These are phyloP conservation scores for Inonotus hispidus DNA, from an alignment of 1,284 basidiomycete species.

Conservation along the genomic window DNA sequence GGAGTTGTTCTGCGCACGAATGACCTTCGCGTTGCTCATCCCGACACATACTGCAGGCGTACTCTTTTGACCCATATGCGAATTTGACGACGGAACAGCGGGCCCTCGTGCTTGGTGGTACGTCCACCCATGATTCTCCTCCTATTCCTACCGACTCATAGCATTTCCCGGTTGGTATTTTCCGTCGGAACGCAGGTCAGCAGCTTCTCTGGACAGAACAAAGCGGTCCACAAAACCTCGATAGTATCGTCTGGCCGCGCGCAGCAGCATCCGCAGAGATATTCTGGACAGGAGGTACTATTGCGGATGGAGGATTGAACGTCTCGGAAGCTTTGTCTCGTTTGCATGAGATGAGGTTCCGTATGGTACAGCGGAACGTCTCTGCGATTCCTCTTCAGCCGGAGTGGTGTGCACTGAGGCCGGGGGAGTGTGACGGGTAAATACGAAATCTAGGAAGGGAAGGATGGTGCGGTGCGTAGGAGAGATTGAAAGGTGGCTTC, in stretches of 20 bases:
- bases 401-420: conserved; percentile 76
- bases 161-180: conserved; percentile 4
- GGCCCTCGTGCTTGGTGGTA: conserved; percentile 34
- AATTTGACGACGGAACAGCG: conserved; percentile 41
- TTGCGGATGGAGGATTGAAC: conserved; percentile 33
- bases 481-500: not conserved
- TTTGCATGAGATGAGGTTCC: conserved; percentile 69
- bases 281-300: conserved; percentile 69
- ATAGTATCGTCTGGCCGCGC: conserved; percentile 73
- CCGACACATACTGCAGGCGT: conserved; percentile 33
- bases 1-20: not conserved
- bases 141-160: conserved; percentile 21
- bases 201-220: conserved; percentile 79
- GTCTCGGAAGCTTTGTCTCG: conserved; percentile 62
- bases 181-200: conserved; percentile 39
- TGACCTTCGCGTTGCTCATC: conserved; percentile 21
- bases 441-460: not conserved
- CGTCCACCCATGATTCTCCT: conserved; percentile 36
- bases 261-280: conserved; percentile 76
- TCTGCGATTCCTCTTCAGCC: conserved; percentile 70
- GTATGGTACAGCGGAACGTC: conserved; percentile 66
- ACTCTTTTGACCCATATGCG: conserved; percentile 68
- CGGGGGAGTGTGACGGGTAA: conserved; percentile 45
- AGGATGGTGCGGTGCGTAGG: not conserved
- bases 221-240: conserved; percentile 63